A percentile compares a stretch with the other conserved stretches of the same genome.
These are phyloP conservation scores for Arbutus unedo DNA, from an alignment of 148 eudicot species.

Conservation along the genomic window DNA sequence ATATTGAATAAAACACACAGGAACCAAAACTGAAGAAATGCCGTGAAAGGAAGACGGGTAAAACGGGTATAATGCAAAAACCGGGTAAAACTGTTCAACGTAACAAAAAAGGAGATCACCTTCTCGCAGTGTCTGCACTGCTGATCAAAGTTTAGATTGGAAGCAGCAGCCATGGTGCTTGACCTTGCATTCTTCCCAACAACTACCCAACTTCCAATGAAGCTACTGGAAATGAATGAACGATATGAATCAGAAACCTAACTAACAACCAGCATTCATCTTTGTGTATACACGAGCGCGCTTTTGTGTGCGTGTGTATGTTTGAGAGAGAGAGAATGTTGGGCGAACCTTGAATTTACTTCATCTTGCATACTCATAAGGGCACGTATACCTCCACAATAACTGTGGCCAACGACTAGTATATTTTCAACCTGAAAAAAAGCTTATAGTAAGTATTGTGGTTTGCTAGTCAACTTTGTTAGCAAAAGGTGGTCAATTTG, in stretches of 20 bases:
- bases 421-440: conserved; percentile 79
- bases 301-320: too few relatives aligned
- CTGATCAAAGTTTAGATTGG: conserved; percentile 73
- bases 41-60: too few relatives aligned
- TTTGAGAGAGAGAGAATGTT: neutral
- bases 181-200: conserved; percentile 70
- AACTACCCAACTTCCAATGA: conserved; percentile 75
- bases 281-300: neutral
- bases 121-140: conserved; percentile 95
- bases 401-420: conserved; percentile 82
- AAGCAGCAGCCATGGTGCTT: conserved; percentile 66
- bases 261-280: neutral
- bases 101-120: conserved; percentile 33
- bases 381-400: conserved; percentile 97
- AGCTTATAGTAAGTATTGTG: neutral
- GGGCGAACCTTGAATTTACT: conserved; percentile 59
- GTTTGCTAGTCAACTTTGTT: neutral
- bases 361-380: conserved; percentile 87
- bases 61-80: too few relatives aligned
- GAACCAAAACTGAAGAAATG: neutral
- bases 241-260: conserved; percentile 15
- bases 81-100: neutral
- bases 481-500: neutral
- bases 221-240: conserved; percentile 49
- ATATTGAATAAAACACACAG: neutral